phyloP scores from a whole-genome alignment of 2,329 filamentous ascomycete species.

The Alternaria longipes region DNA sequence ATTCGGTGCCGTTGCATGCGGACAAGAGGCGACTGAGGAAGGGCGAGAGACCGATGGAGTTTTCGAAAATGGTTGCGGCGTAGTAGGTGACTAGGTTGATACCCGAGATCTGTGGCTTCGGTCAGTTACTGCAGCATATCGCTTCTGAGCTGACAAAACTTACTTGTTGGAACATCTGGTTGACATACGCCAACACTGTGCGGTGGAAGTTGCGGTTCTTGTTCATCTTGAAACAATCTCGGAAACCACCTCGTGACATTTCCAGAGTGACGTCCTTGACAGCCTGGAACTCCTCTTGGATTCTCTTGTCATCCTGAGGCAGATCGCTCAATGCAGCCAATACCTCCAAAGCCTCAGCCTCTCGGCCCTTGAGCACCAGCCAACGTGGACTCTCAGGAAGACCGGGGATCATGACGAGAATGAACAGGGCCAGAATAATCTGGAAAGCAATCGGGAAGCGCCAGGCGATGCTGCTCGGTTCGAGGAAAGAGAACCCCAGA shows the following conservation, averaged over 20 bases:
- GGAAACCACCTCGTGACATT: slow-evolving; percentile 59
- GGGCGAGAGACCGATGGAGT: slow-evolving; percentile 51
- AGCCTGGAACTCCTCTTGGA: slow-evolving; percentile 48
- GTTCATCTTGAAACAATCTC: slow-evolving; percentile 67
- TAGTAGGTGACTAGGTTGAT: slow-evolving; percentile 56
- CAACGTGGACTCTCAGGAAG: slow-evolving; percentile 58
- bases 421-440: slow-evolving; percentile 65
- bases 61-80: slow-evolving; percentile 54
- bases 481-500: slow-evolving; percentile 62
- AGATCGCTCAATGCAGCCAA: slow-evolving; percentile 52
- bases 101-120: slow-evolving; percentile 49
- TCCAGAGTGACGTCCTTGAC: slow-evolving; percentile 52
- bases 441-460: slow-evolving; percentile 65
- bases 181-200: slow-evolving; percentile 54
- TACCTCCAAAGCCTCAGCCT: slow-evolving; percentile 56
- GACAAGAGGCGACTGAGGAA: slow-evolving; percentile 50
- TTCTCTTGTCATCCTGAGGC: slow-evolving; percentile 49
- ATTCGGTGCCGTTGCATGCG: slow-evolving; percentile 55
- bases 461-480: slow-evolving; percentile 51
- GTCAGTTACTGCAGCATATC: background rate
- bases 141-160: background rate
- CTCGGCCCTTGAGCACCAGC: slow-evolving; percentile 61
- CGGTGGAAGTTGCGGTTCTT: slow-evolving; percentile 57
- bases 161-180: slow-evolving; percentile 58
- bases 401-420: slow-evolving; percentile 60